These are phyloP conservation scores for Grosmannia huntii DNA, from an alignment of 2,329 filamentous ascomycete species.

Conservation along the genomic window DNA sequence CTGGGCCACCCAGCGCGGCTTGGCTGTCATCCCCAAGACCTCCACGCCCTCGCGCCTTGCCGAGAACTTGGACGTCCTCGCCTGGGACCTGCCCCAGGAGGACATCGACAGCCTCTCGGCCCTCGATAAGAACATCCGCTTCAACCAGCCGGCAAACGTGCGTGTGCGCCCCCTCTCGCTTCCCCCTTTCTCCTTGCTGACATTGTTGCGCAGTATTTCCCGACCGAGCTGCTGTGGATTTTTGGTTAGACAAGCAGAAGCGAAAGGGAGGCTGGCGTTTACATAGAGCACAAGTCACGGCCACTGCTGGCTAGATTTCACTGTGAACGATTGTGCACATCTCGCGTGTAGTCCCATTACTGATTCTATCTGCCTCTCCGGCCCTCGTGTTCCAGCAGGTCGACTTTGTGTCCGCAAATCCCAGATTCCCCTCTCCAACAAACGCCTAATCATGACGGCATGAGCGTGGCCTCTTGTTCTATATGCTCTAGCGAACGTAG, in stretches of 20 bases:
- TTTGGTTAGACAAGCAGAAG: slow-evolving; percentile 30
- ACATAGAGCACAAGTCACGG: background rate
- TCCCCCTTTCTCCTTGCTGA: background rate
- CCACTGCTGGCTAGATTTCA: background rate
- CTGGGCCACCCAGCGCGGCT: slow-evolving; percentile 73
- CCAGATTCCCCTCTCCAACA: background rate
- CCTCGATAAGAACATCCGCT: slow-evolving; percentile 41
- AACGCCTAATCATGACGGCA: background rate
- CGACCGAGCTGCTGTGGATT: slow-evolving; percentile 43
- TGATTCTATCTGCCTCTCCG: background rate
- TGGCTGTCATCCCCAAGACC: slow-evolving; percentile 67
- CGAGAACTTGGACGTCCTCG: slow-evolving; percentile 43
- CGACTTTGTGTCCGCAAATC: background rate
- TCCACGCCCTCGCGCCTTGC: slow-evolving; percentile 35
- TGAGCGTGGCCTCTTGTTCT: background rate
- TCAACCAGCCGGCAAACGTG: slow-evolving; percentile 40
- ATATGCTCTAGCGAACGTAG: slow-evolving; percentile 13
- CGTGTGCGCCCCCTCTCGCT: background rate
- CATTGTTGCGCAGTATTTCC: slow-evolving; percentile 35
- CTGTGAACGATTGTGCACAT: background rate
- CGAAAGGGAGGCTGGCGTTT: background rate
- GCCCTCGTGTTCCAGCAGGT: background rate
- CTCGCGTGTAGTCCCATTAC: background rate
- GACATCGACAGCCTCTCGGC: slow-evolving; percentile 44
- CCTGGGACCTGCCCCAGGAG: slow-evolving; percentile 37